Evolutionary conservation across 2,329 filamentous ascomycete genomes (phyloP), one percentile per base, ranked within the genome.

Genomic region (Colletotrichum sp.): DNA sequence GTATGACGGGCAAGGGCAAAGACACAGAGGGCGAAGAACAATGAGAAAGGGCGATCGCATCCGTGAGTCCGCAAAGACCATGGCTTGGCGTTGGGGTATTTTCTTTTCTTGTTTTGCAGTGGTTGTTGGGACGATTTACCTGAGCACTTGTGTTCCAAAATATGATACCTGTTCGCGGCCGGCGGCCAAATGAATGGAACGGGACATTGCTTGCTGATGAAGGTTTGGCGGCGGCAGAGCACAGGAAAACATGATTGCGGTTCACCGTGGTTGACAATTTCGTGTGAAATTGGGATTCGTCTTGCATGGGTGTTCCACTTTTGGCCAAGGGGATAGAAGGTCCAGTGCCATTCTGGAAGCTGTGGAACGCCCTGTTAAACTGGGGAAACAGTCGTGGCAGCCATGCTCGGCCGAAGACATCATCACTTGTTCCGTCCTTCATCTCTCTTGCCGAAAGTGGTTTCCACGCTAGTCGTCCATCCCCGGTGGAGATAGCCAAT

Each of bases 151-250:
- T 65, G 21, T 65, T 69, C 30, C 30, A 24, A 44, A 69, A 39
- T 69, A 76, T 66, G 65, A 76, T 74, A 74, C 65, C 74, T 76
- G 34, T 73, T 65, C 36, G 70, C 39, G 62, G 8, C 36, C 39
- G 30, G 59, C 55, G 36, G 59, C n/a, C 34, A 18, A 21, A 28
- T 28, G 30, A 64, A 64, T 64, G 34, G 34, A 13, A 32, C 44
- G 44, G 44, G n/a, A 44, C 30, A 34, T 63, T 63, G 59, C 32
- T 63, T 44, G 28, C 34, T 36, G 12, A 63, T 32, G 26, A 26
- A 34, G 16, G 39, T 28, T 34, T 52, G 63, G 36, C 39, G 39
- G 66, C 44, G n/a, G 44, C 44, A 21, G 44, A 52, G 44, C 44
- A 52, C 44, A 24, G 44, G 44, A 52, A 52, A 52, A 52, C 44